phyloP scores from a whole-genome alignment of 208 protist genomes.

The Leishmania mexicana region DNA sequence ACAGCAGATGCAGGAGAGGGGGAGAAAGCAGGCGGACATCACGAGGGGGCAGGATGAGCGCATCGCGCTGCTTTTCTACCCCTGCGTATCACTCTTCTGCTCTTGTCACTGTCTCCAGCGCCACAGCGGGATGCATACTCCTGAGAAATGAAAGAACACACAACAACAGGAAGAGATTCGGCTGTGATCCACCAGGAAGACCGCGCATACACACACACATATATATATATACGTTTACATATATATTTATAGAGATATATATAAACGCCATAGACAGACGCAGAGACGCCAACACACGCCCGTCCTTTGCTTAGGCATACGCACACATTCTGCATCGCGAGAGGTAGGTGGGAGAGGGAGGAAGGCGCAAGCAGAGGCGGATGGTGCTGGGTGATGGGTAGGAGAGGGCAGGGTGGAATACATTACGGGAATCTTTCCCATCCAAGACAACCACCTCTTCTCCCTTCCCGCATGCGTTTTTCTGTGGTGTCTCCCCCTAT shows the following conservation, averaged over 20 bases:
- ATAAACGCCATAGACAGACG: background rate
- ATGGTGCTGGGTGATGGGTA: background rate
- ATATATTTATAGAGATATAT: background rate
- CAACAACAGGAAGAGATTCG: background rate
- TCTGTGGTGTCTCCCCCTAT: too few relatives aligned
- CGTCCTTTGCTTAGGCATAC: background rate
- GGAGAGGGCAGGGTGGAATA: background rate
- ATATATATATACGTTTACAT: background rate
- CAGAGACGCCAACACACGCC: background rate
- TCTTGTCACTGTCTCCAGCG: background rate
- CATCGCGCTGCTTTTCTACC: too few relatives aligned
- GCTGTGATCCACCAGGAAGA: background rate
- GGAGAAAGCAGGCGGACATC: background rate
- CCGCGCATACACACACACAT: background rate
- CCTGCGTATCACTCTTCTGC: background rate
- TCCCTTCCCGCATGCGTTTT: background rate
- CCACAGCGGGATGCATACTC: background rate
- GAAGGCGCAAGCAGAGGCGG: background rate
- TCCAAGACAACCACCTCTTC: background rate
- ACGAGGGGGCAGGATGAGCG: background rate
- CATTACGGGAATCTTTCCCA: background rate
- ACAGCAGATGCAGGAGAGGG: background rate
- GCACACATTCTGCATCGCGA: background rate
- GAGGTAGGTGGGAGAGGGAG: background rate
- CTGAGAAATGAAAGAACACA: background rate